Base-by-base conservation (phyloP, 257 asterid species). In the Solanum bulbocastanum region DNA sequence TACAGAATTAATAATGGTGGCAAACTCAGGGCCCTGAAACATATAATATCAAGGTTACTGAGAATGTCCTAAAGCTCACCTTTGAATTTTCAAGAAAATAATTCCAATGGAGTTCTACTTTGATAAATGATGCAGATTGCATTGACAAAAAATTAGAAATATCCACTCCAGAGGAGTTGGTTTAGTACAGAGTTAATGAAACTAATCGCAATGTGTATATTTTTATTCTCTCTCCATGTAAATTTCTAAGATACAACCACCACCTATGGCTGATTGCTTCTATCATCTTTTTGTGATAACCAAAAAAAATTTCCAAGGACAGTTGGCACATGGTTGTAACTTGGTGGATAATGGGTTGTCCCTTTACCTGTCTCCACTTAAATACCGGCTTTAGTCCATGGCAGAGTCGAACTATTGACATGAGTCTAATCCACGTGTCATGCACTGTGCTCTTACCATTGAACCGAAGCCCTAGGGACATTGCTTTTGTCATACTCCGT, bases 11-110 rank as follows among this genome's bases (percentile, higher is more conserved):
- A 96, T 91, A 56, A 97, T 96, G 35, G 98, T 92, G 14, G 98
- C 98, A 78, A 97, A 96, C 91, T 97, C 99, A 56, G 96, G 95
- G 42, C 98, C 99, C 99, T 97, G 88, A 88, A 88, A 88, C 69
- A 89, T 60, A 88, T 35, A 33, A 90, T 32, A 88, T 68, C 5
- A 66, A 89, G 83, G 18, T 81, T 81, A 46, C 9, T 30, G 6
- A 1, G 11, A 5, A 46, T 49, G 2, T 42, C 84, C 36, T 1
- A n/a, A 78, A 40, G 8, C 37, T 8, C 36, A 40, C 8, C 37
- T 42, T 75, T 11, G 12, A 39, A n/a, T 5, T 76, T 39, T 8
- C 42, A 36, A 5, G 8, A 39, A 40, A 40, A 4, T 23, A 39
- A 23, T n/a, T 40, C 84, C 35, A 15, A 46, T 16, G 25, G 66